phyloP scores from a whole-genome alignment of 2,329 filamentous ascomycete species.

The Dothistroma septosporum region DNA sequence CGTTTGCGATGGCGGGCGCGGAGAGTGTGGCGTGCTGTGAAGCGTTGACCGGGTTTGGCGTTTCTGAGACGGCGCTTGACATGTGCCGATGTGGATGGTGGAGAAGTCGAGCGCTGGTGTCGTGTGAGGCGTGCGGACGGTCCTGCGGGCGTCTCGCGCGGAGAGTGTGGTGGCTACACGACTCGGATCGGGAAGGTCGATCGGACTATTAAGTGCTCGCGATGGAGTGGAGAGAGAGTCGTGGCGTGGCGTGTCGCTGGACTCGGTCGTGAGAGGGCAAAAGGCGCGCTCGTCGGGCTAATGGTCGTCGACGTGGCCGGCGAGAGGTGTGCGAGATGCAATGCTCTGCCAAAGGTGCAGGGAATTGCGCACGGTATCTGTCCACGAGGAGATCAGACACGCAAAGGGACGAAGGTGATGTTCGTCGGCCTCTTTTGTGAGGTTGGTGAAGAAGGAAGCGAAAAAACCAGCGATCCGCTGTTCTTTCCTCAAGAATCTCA shows the following conservation, averaged over 20 bases:
- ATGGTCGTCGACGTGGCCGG: constrained; percentile 4
- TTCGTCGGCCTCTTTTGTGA: neutral
- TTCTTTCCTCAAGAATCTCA: neutral
- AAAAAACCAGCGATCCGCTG: neutral
- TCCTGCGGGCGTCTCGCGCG: neutral
- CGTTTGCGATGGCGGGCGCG: constrained; percentile 47
- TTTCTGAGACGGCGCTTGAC: constrained; percentile 57
- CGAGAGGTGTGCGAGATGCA: neutral
- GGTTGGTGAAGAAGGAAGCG: neutral
- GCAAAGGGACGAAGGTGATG: neutral
- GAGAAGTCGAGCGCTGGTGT: constrained; percentile 11
- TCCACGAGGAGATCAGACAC: constrained; percentile 2
- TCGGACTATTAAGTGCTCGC: constrained; percentile 12
- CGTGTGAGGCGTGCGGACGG: constrained; percentile 1
- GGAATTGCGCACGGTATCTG: neutral
- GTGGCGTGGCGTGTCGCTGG: constrained; percentile 1
- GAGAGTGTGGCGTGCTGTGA: constrained; percentile 39
- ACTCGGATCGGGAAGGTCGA: neutral
- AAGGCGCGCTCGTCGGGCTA: neutral
- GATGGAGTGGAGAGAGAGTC: constrained; percentile 11
- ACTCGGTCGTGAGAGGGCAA: neutral
- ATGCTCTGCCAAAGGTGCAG: neutral
- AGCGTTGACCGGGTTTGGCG: constrained; percentile 45
- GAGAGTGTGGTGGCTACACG: constrained; percentile 1
- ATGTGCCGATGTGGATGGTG: constrained; percentile 46